Percentiles rank a stretch among this genome's conserved stretches.
These are phyloP conservation scores for Amphicarpaea edgeworthii DNA, from an alignment of 306 rosid species.

Conservation along the genomic window DNA sequence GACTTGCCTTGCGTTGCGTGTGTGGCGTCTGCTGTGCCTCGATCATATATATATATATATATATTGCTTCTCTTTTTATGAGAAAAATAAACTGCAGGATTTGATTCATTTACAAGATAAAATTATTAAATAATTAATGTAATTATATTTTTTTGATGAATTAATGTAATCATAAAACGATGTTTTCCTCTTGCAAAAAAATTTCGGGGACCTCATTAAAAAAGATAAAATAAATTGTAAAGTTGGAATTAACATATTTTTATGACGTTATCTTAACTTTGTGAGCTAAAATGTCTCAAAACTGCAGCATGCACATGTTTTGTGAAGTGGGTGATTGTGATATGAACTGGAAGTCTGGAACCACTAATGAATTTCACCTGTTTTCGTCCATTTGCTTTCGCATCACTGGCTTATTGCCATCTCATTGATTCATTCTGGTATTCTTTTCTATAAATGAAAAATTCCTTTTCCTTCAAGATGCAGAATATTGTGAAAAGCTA, in stretches of 20 bases:
- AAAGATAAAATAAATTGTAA: too few relatives aligned
- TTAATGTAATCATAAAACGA: too few relatives aligned
- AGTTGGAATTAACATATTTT: background rate
- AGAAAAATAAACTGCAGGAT: too few relatives aligned
- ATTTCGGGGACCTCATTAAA: too few relatives aligned
- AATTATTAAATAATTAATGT: too few relatives aligned
- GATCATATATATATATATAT: too few relatives aligned
- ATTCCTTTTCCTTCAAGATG: background rate
- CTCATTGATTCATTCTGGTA: background rate
- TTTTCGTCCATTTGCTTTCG: background rate
- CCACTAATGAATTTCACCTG: background rate
- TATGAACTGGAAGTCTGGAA: background rate
- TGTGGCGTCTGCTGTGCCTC: too few relatives aligned
- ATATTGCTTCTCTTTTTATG: too few relatives aligned
- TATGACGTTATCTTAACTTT: background rate
- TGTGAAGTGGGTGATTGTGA: background rate
- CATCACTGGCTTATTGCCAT: background rate
- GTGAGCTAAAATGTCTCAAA: background rate
- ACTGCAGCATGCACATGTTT: background rate
- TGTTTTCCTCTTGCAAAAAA: too few relatives aligned
- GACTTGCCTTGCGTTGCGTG: too few relatives aligned
- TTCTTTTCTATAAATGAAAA: background rate
- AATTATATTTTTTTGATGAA: too few relatives aligned
- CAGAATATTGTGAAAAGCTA: background rate
- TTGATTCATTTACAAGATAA: too few relatives aligned